Percentiles rank a stretch among this genome's conserved stretches.
Evolutionary conservation across 306 rosid genomes (phyloP).

Genomic region (Cucurbita ficifolia): DNA sequence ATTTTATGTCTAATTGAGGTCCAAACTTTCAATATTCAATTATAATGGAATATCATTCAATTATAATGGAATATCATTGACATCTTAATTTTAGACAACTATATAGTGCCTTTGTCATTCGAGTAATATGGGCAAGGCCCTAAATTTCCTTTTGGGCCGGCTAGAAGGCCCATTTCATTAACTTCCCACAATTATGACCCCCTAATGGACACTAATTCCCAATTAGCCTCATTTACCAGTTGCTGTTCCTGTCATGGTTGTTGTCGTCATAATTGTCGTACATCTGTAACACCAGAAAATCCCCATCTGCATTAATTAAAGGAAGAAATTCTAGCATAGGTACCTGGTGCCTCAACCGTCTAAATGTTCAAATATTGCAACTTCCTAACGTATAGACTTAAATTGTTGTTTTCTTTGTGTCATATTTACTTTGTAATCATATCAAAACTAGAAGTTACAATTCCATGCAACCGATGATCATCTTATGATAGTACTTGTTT

Average conservation of each 20-base stretch:
- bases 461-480: neutral
- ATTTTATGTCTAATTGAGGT: too few species aligned
- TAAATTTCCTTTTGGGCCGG: neutral
- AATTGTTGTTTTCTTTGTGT: neutral
- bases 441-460: neutral
- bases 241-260: neutral
- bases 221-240: neutral
- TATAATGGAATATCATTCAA: neutral
- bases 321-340: neutral
- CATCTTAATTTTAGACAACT: neutral
- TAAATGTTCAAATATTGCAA: neutral
- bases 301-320: neutral
- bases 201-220: neutral
- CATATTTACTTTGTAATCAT: neutral
- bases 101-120: neutral
- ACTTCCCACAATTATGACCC: neutral
- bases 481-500: neutral
- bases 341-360: neutral
- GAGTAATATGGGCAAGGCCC: neutral
- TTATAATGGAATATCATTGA: neutral
- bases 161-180: neutral
- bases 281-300: neutral
- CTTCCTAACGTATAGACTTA: neutral
- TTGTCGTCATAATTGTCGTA: neutral
- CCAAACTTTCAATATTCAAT: too few species aligned